Evolutionary conservation across 257 asterid genomes (phyloP), one percentile per base, ranked within the genome.

Genomic region (Catharanthus roseus): DNA sequence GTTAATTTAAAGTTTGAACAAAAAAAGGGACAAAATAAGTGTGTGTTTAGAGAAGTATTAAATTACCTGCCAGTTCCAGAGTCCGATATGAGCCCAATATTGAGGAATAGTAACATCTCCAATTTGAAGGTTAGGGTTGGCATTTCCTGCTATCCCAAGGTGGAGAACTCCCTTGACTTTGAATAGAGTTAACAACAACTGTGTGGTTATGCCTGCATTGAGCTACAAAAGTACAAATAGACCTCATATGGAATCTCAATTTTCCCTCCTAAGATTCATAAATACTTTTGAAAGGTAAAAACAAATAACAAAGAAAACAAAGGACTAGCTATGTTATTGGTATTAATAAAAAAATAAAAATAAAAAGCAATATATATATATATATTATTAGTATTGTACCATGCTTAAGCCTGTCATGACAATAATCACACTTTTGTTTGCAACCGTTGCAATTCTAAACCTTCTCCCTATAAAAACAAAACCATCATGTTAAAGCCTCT

Each of bases 1-100:
- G n/a, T n/a, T n/a, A n/a, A n/a, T n/a, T n/a, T n/a, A n/a, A n/a
- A n/a, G n/a, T n/a, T n/a, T n/a, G n/a, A n/a, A n/a, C n/a, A n/a
- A n/a, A n/a, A n/a, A n/a, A n/a, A n/a, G n/a, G n/a, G n/a, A n/a
- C n/a, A n/a, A n/a, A n/a, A n/a, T n/a, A n/a, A n/a, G n/a, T n/a
- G n/a, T n/a, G n/a, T n/a, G n/a, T n/a, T n/a, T n/a, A n/a, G n/a
- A n/a, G n/a, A n/a, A n/a, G n/a, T n/a, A n/a, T n/a, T n/a, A n/a
- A 2, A 50, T 26, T 34, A 86, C 93, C 90, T 87, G 93, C 88
- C 90, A 85, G 79, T 69, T 78, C 93, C 90, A 87, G 6, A 85
- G 82, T 68, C 82, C 86, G 1, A 83, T 68, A 69, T 85, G 93
- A 42, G 87, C 79, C 90, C 90, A 85, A 65, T 70, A 78, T 5